phyloP scores from a whole-genome alignment of 257 asterid species.

The Hygrophila difformis region DNA sequence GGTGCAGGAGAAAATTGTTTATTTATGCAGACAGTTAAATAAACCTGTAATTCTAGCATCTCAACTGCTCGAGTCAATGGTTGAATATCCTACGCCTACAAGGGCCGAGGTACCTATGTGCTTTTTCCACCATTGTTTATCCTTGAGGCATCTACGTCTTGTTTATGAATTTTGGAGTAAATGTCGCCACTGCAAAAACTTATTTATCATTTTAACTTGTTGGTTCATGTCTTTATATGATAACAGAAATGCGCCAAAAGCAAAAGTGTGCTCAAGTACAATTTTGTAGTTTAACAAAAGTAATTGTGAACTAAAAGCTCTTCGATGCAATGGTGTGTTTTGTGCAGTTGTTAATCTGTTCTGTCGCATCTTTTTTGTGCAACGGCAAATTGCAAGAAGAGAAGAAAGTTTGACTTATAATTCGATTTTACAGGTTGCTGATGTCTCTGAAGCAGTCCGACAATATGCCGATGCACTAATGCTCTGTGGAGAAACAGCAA shows the following conservation, averaged over 20 bases:
- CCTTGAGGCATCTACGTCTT: no score
- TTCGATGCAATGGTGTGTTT: neutral
- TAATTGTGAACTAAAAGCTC: neutral
- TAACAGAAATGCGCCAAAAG: no score
- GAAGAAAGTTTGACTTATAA: neutral
- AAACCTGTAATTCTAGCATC: conserved; percentile 86
- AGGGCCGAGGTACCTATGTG: conserved; percentile 63
- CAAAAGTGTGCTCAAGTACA: no score
- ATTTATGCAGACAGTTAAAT: conserved; percentile 61
- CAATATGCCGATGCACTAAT: conserved; percentile 83
- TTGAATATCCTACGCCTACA: conserved; percentile 81
- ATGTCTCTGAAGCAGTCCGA: conserved; percentile 80
- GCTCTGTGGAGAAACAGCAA: conserved; percentile 94
- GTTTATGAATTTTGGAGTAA: no score
- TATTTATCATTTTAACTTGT: no score
- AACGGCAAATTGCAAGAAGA: neutral
- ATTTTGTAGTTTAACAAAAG: neutral
- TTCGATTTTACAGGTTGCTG: conserved; percentile 54
- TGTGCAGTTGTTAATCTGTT: neutral
- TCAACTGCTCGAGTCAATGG: conserved; percentile 84
- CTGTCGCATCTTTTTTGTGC: neutral
- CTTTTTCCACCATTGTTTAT: neutral
- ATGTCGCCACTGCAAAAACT: no score
- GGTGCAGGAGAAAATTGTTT: conserved; percentile 53
- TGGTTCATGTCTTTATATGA: no score